Percentiles rank a stretch among this genome's conserved stretches.
These are phyloP conservation scores for Hemerocallis citrina DNA, from an alignment of 106 monocot genomes.

Conservation along the genomic window DNA sequence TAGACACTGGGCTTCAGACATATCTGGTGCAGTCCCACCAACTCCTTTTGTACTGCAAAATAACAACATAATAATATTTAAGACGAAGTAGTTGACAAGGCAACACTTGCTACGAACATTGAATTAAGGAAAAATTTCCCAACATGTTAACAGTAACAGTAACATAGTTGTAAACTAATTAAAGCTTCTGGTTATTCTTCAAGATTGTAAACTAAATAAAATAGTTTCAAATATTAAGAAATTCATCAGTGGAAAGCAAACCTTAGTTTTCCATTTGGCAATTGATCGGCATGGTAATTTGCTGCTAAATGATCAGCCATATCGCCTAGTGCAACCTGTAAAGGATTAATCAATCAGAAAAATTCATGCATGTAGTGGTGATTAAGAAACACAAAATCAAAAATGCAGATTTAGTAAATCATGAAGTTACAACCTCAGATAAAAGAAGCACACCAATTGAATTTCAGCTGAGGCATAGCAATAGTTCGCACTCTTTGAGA, in stretches of 20 bases:
- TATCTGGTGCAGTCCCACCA: conserved; percentile 63
- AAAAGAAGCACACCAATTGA: conserved; percentile 68
- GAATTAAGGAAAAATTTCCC: too few relatives aligned
- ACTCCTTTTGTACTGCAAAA: conserved; percentile 82
- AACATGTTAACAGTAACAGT: too few relatives aligned
- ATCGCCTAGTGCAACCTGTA: conserved; percentile 90
- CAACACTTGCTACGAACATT: too few relatives aligned
- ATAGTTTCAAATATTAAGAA: background rate
- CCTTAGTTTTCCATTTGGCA: conserved; percentile 86
- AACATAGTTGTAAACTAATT: too few relatives aligned
- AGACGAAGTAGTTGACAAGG: too few relatives aligned
- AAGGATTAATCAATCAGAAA: background rate
- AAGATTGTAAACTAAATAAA: too few relatives aligned
- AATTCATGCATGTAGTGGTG: too few relatives aligned
- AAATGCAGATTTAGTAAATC: too few relatives aligned
- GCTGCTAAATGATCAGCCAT: conserved; percentile 54
- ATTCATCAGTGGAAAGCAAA: conserved; percentile 3
- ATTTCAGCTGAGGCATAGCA: conserved; percentile 45
- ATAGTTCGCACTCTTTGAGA: conserved; percentile 99
- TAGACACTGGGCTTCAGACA: conserved; percentile 30
- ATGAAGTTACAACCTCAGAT: conserved; percentile 56
- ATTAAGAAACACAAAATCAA: too few relatives aligned
- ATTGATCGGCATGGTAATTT: conserved; percentile 55
- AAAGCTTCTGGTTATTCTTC: too few relatives aligned
- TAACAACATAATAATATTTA: too few relatives aligned